Conservation (phyloP, 768 basidiomycete species). For the Agaricus blazei region DNA sequence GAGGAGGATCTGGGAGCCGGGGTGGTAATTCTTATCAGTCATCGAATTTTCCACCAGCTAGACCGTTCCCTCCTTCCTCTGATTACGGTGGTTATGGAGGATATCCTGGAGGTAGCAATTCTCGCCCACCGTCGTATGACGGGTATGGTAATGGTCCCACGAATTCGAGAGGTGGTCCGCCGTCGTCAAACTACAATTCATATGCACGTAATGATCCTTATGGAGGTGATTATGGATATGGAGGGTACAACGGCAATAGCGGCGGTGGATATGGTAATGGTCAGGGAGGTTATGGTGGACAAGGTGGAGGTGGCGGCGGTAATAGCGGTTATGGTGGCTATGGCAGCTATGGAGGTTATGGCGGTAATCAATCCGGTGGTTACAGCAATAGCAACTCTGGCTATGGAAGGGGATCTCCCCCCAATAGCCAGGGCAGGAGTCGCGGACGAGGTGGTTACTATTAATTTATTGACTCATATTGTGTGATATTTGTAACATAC, state of each 20-base stretch:
- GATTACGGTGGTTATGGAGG: slow-evolving; percentile 27
- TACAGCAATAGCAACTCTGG: slow-evolving; percentile 18
- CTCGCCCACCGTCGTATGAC: slow-evolving; percentile 20
- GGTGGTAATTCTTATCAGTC: slow-evolving; percentile 17
- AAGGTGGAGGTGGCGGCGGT: slow-evolving; percentile 16
- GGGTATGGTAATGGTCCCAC: slow-evolving; percentile 23
- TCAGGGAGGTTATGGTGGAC: slow-evolving; percentile 26
- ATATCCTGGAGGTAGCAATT: neutral
- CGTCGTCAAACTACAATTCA: slow-evolving; percentile 21
- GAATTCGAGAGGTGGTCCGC: slow-evolving; percentile 18
- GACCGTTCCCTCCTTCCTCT: slow-evolving; percentile 11
- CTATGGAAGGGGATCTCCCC: slow-evolving; percentile 22
- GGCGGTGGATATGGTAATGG: slow-evolving; percentile 19
- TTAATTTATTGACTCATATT: slow-evolving; percentile 10
- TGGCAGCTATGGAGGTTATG: slow-evolving; percentile 7
- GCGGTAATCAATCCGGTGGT: slow-evolving; percentile 22
- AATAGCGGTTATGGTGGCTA: slow-evolving; percentile 41
- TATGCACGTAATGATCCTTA: slow-evolving; percentile 27
- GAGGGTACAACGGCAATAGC: slow-evolving; percentile 25
- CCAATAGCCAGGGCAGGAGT: slow-evolving; percentile 20
- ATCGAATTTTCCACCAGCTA: slow-evolving; percentile 5
- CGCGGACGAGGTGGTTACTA: slow-evolving; percentile 52
- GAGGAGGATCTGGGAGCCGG: slow-evolving; percentile 23
- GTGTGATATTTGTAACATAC: neutral
- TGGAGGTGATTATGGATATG: slow-evolving; percentile 27